These are phyloP conservation scores for Stachybotrys elegans DNA, from an alignment of 2,329 filamentous ascomycete species.

Conservation along the genomic window DNA sequence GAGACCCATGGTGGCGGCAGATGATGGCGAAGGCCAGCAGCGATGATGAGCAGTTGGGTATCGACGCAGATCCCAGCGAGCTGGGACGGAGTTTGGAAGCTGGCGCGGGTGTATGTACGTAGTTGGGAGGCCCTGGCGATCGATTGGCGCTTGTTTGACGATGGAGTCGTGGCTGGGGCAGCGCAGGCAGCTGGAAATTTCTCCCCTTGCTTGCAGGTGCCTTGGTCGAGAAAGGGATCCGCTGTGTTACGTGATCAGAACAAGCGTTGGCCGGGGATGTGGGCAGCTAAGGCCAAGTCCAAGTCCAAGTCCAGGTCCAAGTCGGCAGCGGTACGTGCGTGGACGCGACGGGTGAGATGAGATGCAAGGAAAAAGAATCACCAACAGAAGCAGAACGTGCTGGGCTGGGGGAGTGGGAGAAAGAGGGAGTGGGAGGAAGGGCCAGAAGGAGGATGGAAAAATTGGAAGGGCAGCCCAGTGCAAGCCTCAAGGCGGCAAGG, in stretches of 20 bases:
- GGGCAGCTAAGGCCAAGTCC: not conserved
- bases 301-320: not conserved
- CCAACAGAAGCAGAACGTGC: not conserved
- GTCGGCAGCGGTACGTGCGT: too few species aligned
- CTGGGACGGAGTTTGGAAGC: not conserved
- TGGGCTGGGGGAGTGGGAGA: not conserved
- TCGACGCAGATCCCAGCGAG: not conserved
- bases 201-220: too few species aligned
- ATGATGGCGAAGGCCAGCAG: constrained; percentile 7
- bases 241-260: too few species aligned
- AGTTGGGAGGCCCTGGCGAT: not conserved
- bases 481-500: too few species aligned
- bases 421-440: not conserved
- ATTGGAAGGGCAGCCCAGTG: too few species aligned
- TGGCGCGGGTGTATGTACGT: too few species aligned
- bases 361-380: not conserved
- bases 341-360: too few species aligned
- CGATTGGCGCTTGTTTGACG: constrained; percentile 1
- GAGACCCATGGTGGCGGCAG: constrained; percentile 34
- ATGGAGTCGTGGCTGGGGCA: constrained; percentile 3
- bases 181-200: not conserved
- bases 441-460: not conserved
- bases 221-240: not conserved
- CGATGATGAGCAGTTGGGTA: constrained; percentile 2
- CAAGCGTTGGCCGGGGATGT: too few species aligned